Base-by-base conservation (phyloP, 768 basidiomycete species). In the Leccinum obscurum region DNA sequence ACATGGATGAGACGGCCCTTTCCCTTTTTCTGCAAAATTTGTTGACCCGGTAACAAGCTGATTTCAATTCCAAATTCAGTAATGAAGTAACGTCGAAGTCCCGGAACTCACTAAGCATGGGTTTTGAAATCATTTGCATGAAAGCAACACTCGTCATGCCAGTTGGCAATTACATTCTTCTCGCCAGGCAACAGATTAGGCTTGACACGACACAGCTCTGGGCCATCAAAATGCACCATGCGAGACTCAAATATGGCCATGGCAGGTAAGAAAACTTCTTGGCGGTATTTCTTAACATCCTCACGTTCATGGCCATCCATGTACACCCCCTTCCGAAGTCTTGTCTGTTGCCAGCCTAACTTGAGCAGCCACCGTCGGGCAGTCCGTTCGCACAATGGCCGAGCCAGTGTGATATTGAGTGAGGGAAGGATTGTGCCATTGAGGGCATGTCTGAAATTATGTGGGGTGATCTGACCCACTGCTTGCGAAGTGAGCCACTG, bases 1-100 rank as follows among this genome's bases (percentile, higher is more conserved):
- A 76, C 68, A 67, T 79, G 76, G 32, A 79, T 78, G 3, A 77
- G 55, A 0, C 65, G 7, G 73, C 24, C 24, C 24, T 24, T 24
- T 24, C 77, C 22, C 57, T 79, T 72, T 56, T 69, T 65, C 13
- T 56, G 63, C 30, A 70, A 60, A 0, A 56, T 50, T 46, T 63
- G 61, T 34, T 64, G 37, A 11, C 63, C 63, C 6, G 56, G 53
- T 17, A 48, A 39, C 57, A 62, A 17, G 15, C 54, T 60, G 35
- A 15, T 24, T 24, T 24, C 24, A 24, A 24, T 24, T 24, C 24
- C 24, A 22, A 28, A 28, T 6, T 6, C 26, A 24, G 24, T 24
- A 24, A 24, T 28, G 26, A 4, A 28, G 26, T 6, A 6, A 28
- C 26, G 22, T 22, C 22, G 26, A 4, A 28, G 4, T 28, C 6